Base-by-base conservation (phyloP, 306 rosid genomes). In the Vigna nakashimae region DNA sequence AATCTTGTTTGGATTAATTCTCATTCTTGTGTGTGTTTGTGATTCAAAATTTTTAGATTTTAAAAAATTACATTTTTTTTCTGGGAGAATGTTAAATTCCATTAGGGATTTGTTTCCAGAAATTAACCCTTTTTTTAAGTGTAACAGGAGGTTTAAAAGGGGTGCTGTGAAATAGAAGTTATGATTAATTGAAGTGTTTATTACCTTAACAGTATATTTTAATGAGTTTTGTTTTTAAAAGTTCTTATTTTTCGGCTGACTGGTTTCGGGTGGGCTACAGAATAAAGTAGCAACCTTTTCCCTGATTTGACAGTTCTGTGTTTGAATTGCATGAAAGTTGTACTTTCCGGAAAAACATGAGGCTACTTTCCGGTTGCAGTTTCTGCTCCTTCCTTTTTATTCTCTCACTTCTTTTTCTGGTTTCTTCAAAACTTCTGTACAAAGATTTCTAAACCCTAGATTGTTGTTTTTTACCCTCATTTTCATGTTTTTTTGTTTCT, bases 271-370 rank as follows among this genome's bases (percentile, higher is more conserved):
- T 52, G 43, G 80, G 71, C 40, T 69, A 43, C 22, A 63, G 74
- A 66, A 80, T 67, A 81, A 89, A 85, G 73, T 42, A 22, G 36
- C 3, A 45, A 79, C 20, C 87, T 80, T 86, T 93, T 68, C 40
- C 42, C 17, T 77, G 93, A 91, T 85, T 89, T 79, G 93, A 85
- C 89, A 83, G 89, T 84, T 84, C 83, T 55, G 71, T 22, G 52
- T 79, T 64, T 72, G 77, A 80, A 75, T 67, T 73, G 84, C 78
- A 81, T 77, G 84, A 78, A 84, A 75, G 77, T 65, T 22, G 86
- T 78, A 83, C 89, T 86, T 89, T 71, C 88, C 86, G 80, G 80
- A 82, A 87, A 84, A 89, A 80, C 89, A 82, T 77, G 90, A 80
- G 51, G 18, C 69, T 58, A 82, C 83, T 87, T 77, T 83, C 85